phyloP scores from a whole-genome alignment of 2,329 filamentous ascomycete genomes.

The Zymoseptoria ardabiliae region DNA sequence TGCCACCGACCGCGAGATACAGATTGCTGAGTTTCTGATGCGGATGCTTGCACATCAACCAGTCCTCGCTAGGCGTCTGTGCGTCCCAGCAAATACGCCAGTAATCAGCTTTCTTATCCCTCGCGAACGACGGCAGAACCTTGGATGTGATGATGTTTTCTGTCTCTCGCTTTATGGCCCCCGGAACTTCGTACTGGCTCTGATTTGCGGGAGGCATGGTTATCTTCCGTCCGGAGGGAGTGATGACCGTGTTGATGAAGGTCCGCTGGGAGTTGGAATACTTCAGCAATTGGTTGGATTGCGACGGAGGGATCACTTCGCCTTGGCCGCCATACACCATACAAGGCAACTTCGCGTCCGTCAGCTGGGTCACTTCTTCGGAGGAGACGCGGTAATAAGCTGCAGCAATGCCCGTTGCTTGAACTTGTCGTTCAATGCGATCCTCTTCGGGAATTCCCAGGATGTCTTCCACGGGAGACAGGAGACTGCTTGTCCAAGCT shows the following conservation, averaged over 20 bases:
- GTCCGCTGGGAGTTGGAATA: slow-evolving; percentile 52
- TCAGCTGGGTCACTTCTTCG: slow-evolving; percentile 43
- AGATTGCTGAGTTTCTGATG: slow-evolving; percentile 45
- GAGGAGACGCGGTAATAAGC: slow-evolving; percentile 50
- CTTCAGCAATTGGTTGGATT: slow-evolving; percentile 46
- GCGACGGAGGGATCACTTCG: slow-evolving; percentile 44
- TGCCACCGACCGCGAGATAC: slow-evolving; percentile 55
- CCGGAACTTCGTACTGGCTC: slow-evolving; percentile 13
- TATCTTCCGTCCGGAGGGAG: slow-evolving; percentile 44
- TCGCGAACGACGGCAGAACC: slow-evolving; percentile 29
- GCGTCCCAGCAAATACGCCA: slow-evolving; percentile 52
- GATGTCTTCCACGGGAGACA: slow-evolving; percentile 43
- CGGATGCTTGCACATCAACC: slow-evolving; percentile 49
- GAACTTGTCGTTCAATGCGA: slow-evolving; percentile 46
- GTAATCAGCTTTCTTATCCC: slow-evolving; percentile 31
- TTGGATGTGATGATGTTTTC: slow-evolving; percentile 12
- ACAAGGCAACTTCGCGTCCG: slow-evolving; percentile 41
- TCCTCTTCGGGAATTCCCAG: slow-evolving; percentile 38
- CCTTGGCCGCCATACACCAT: slow-evolving; percentile 43
- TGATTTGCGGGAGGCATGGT: slow-evolving; percentile 39
- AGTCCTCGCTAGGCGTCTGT: slow-evolving; percentile 55
- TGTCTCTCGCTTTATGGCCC: slow-evolving; percentile 13
- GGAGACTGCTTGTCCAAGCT: slow-evolving; percentile 48
- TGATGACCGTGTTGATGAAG: slow-evolving; percentile 47
- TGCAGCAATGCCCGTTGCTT: slow-evolving; percentile 53